These are phyloP conservation scores for Cadophora sp. DNA, from an alignment of 2,329 filamentous ascomycete species.

Conservation along the genomic window DNA sequence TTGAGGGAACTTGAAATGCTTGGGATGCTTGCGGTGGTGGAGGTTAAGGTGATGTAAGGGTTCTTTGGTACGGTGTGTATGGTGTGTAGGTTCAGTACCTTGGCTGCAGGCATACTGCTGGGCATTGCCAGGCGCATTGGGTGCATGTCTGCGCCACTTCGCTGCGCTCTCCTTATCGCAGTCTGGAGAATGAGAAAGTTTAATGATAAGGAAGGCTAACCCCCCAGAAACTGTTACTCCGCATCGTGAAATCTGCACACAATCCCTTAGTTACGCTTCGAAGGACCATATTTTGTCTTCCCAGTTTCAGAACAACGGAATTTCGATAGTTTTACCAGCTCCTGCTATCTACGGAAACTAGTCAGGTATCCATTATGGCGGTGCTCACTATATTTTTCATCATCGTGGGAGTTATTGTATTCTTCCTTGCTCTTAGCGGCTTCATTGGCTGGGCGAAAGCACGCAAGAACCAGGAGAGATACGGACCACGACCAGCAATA, in stretches of 20 bases:
- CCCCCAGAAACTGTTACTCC: no score
- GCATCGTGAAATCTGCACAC: not conserved
- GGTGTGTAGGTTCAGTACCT: no score
- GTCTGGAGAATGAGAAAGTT: not conserved
- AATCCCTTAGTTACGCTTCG: not conserved
- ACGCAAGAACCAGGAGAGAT: conserved; percentile 1
- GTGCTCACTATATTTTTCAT: not conserved
- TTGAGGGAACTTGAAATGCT: no score
- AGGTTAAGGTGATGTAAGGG: not conserved
- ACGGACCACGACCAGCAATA: conserved; percentile 6
- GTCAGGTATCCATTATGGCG: not conserved
- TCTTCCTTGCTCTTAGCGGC: not conserved
- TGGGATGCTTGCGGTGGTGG: not conserved
- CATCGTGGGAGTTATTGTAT: not conserved
- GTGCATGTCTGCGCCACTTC: not conserved
- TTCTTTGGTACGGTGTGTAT: no score
- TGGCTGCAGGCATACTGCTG: no score
- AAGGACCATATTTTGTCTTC: not conserved
- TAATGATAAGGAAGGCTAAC: no score
- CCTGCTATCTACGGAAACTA: not conserved
- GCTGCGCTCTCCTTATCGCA: not conserved
- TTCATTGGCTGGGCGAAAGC: not conserved
- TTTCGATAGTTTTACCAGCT: not conserved
- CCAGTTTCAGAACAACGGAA: no score
- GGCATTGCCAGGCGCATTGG: no score